Percentiles rank a stretch among this genome's conserved stretches.
Evolutionary conservation across 148 eudicot species (phyloP).

Genomic region (Dysphania ambrosioides): DNA sequence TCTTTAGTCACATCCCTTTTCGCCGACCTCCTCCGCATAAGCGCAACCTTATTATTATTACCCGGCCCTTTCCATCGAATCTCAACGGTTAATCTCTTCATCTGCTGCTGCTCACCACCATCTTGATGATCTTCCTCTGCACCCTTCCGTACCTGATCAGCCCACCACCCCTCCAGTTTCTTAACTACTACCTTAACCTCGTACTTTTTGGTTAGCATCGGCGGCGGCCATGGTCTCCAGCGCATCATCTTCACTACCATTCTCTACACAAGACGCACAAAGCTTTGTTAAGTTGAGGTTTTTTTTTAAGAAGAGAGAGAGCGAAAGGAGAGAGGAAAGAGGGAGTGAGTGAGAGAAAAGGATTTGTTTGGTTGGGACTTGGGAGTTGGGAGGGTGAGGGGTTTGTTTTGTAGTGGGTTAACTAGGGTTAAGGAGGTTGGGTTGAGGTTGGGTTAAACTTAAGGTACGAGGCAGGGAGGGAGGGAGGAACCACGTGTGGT

Average conservation of each 20-base stretch:
- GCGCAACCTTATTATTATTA: constrained; percentile 42
- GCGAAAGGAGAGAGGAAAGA: background rate
- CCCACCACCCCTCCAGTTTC: constrained; percentile 47
- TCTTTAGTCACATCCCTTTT: constrained; percentile 49
- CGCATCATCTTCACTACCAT: constrained; percentile 61
- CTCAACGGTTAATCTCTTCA: constrained; percentile 52
- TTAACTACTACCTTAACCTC: constrained; percentile 56
- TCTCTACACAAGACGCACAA: background rate
- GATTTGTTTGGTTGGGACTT: background rate
- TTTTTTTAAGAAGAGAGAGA: constrained; percentile 3
- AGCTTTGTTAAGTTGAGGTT: no score
- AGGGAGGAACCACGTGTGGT: constrained; percentile 1
- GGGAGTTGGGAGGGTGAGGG: no score
- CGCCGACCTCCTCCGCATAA: constrained; percentile 44
- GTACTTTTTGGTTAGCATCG: constrained; percentile 50
- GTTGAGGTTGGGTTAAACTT: background rate
- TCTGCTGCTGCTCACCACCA: constrained; percentile 10
- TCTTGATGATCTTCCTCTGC: constrained; percentile 19
- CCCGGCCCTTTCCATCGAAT: constrained; percentile 75
- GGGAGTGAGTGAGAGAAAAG: background rate
- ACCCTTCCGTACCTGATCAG: constrained; percentile 36
- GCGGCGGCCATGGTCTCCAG: constrained; percentile 80
- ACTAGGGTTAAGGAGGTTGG: constrained; percentile 2
- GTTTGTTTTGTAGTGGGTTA: background rate
- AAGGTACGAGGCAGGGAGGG: background rate